These are phyloP conservation scores for Ambrosia artemisiifolia DNA, from an alignment of 129 eudicot genomes.

Conservation along the genomic window DNA sequence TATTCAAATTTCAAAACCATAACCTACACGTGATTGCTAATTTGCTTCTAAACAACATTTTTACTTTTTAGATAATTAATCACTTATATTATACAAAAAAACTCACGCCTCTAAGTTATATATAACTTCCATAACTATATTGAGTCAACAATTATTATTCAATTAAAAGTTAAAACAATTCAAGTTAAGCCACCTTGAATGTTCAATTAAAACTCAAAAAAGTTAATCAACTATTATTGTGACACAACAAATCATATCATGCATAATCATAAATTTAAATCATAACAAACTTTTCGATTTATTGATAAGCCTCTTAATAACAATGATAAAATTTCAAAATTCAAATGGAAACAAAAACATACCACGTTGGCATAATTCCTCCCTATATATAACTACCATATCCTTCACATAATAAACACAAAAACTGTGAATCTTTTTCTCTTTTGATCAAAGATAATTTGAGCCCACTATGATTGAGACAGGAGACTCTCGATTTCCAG, in stretches of 20 bases:
- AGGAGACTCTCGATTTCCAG: conserved; percentile 7
- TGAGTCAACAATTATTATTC: too few species aligned
- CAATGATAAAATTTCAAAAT: neutral
- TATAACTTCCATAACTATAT: too few species aligned
- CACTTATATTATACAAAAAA: too few species aligned
- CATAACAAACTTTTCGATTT: neutral
- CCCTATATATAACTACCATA: neutral
- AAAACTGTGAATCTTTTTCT: neutral
- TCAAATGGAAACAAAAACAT: neutral
- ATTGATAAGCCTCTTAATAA: neutral
- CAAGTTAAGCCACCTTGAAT: too few species aligned
- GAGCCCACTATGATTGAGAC: neutral
- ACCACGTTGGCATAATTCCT: neutral
- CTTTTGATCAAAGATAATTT: neutral
- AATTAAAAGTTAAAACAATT: too few species aligned
- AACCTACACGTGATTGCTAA: neutral
- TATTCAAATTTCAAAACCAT: neutral
- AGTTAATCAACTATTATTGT: too few species aligned
- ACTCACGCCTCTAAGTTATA: too few species aligned
- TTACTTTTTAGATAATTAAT: too few species aligned
- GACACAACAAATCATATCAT: neutral
- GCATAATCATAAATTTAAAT: neutral
- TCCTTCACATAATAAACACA: neutral
- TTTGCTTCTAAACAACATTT: neutral
- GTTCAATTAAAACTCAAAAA: too few species aligned